Evolutionary conservation across 73 alveolate genomes (phyloP), one percentile per base, ranked within the genome.

Genomic region (Effrenium voratum): DNA sequence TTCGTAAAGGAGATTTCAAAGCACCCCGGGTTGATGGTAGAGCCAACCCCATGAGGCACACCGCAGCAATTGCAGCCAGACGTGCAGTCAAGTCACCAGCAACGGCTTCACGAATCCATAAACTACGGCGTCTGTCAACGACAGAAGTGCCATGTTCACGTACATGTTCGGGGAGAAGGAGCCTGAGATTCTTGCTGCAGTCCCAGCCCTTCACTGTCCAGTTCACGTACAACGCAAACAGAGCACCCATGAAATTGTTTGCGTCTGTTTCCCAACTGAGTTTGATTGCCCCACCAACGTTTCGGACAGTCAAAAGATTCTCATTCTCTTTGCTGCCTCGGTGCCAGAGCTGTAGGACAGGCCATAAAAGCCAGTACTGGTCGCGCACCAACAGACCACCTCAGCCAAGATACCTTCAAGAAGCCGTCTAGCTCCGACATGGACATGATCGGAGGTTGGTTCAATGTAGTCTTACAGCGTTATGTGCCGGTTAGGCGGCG

Each of bases 381-480:
- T 84, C 3, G 95, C 95, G 32, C 77, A 59, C 95, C 95, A 87
- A 47, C 95, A 87, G 6, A 63, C 50, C 70, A 44, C 79, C 94
- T 86, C 47, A 34, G 81, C 81, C 19, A 22, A 1, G 34, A 1
- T 63, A 6, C 38, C 24, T 5, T 4, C 10, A 0, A 22, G 12
- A 1, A 30, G 2, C n/a, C 12, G 12, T 57, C n/a, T 57, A 4
- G 2, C 30, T 5, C 26, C 26, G 70, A 22, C 2, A n/a, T n/a
- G n/a, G n/a, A n/a, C n/a, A n/a, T n/a, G n/a, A n/a, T n/a, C n/a
- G n/a, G n/a, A n/a, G n/a, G n/a, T n/a, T n/a, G n/a, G n/a, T n/a
- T n/a, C n/a, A n/a, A n/a, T n/a, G n/a, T n/a, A n/a, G n/a, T n/a
- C n/a, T n/a, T n/a, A n/a, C n/a, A n/a, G n/a, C n/a, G n/a, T n/a